These are phyloP conservation scores for Suillus discolor DNA, from an alignment of 768 basidiomycete species.

Conservation along the genomic window DNA sequence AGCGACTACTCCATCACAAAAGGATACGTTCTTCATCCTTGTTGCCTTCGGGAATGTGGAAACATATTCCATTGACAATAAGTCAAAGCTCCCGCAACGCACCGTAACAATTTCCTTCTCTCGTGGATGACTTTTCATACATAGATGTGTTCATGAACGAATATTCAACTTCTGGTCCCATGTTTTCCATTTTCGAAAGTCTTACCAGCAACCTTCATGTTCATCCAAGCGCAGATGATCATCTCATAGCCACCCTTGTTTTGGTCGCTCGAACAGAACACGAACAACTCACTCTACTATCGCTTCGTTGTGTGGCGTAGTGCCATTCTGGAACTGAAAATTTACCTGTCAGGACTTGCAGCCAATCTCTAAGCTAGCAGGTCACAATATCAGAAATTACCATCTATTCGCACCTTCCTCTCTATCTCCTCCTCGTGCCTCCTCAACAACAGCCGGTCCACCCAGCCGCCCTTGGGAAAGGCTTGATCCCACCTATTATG, in stretches of 20 bases:
- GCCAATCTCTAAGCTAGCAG: neutral
- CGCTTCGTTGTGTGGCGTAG: conserved; percentile 52
- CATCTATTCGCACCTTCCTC: neutral
- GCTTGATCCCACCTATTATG: conserved; percentile 96
- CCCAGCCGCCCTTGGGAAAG: conserved; percentile 88
- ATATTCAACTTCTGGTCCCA: neutral
- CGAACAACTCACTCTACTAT: conserved; percentile 42
- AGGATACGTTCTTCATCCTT: conserved; percentile 48
- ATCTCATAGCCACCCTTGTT: conserved; percentile 51
- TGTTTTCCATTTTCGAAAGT: conserved; percentile 8
- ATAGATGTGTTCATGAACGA: conserved; percentile 48
- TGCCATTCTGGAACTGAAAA: conserved; percentile 35
- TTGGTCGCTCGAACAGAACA: conserved; percentile 42
- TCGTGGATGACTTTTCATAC: conserved; percentile 48
- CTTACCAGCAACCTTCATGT: neutral
- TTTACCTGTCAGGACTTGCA: neutral
- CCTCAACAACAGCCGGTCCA: conserved; percentile 73
- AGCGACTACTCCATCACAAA: conserved; percentile 55
- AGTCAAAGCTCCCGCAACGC: conserved; percentile 33
- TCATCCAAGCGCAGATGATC: conserved; percentile 47
- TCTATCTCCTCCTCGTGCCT: conserved; percentile 53
- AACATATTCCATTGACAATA: conserved; percentile 45
- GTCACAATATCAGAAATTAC: neutral
- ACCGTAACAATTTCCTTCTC: conserved; percentile 41
- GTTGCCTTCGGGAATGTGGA: conserved; percentile 49